Evolutionary conservation across 2,329 filamentous ascomycete genomes (phyloP), one percentile per base, ranked within the genome.

Genomic region (Aspergillus sp.): DNA sequence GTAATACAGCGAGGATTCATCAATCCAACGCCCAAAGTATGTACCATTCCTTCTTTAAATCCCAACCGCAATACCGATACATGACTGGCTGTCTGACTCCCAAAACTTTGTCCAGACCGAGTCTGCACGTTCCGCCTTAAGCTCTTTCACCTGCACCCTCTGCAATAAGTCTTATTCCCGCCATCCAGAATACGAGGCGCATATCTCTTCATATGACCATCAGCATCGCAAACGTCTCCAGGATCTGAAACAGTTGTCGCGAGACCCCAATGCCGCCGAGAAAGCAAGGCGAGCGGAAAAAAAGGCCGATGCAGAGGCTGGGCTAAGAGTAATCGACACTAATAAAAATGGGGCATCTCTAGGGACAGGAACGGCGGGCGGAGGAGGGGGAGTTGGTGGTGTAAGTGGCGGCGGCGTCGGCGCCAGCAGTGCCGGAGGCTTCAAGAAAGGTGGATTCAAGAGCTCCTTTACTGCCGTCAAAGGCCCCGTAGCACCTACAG

Each of bases 101-200:
- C 3, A 22, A 31, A 26, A 14, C 16, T 36, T 16, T 31, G 12
- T 4, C 16, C 61, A 83, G 70, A 87, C 84, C 32, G 83, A 85
- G 62, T 84, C 80, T 57, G 91, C 91, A 9, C 88, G 90, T 63
- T 89, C 91, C 69, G 90, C 91, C 16, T 82, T 91, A 52, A 90
- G 88, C 70, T 87, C 90, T 36, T 95, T 96, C 78, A 92, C 90
- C 79, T 96, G 87, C 80, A 85, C 88, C 46, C 85, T 98, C 56
- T 98, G 95, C 81, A 87, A 90, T 64, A 98, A 98, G 79, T 94
- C 93, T 69, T 99, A 98, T 78, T 87, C 89, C 1, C 92, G 95
- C 57, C 94, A 96, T 84, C 94, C 96, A 73, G 94, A 98, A 75
- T 97, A 96, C 75, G 94, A 98, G 77, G 90, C 93, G 7, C 95